Conservation (phyloP, 1,284 basidiomycete species). For the Trichosporon sp. region DNA sequence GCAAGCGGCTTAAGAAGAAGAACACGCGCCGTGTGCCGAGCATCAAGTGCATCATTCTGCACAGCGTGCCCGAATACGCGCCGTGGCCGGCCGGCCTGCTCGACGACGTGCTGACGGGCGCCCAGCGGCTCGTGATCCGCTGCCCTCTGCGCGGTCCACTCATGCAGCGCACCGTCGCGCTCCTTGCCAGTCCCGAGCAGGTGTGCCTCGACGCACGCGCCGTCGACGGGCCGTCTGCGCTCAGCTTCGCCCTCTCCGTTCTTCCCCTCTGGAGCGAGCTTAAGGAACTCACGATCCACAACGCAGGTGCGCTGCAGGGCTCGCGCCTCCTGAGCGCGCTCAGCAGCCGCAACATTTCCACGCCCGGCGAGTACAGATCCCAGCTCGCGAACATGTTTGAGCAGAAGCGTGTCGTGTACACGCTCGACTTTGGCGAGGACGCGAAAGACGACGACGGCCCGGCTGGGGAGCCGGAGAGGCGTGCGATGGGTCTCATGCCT, state of each 20-base stretch:
- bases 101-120: background rate
- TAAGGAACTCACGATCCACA: background rate
- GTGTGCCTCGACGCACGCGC: conserved; percentile 5
- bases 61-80: background rate
- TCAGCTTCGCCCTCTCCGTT: conserved; percentile 2
- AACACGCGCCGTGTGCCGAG: background rate
- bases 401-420: background rate
- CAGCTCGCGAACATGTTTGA: background rate
- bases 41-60: background rate
- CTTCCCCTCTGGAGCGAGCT: conserved; percentile 4
- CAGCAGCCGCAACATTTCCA: background rate
- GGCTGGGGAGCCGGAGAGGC: background rate
- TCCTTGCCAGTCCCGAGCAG: background rate
- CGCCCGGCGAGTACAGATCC: conserved; percentile 2
- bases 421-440: conserved; percentile 1
- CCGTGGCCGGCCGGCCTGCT: background rate
- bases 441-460: background rate
- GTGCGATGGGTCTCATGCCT: too few relatives aligned
- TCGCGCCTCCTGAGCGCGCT: background rate
- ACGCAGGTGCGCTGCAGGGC: background rate
- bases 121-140: background rate
- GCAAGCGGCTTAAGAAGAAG: background rate
- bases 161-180: background rate
- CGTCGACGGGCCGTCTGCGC: background rate
- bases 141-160: background rate